Evolutionary conservation across 805 yeast species (phyloP), one percentile per base, ranked within the genome.

Genomic region (Kluyveromyces wickerhamii): DNA sequence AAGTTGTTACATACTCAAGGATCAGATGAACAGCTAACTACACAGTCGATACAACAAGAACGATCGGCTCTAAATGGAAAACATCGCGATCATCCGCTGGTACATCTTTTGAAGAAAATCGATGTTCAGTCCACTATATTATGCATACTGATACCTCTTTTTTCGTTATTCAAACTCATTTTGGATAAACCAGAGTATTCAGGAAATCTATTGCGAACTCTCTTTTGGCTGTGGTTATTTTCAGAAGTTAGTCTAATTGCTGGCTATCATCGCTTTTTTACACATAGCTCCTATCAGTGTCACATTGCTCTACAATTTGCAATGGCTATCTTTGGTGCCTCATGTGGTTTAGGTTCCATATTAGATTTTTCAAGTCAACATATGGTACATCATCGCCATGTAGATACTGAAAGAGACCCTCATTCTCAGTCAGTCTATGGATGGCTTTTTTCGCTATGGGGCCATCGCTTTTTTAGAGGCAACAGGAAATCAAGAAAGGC

Each of bases 321-420:
- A 2, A 42, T 44, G 29, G 50, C 50, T 3, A 35, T 48, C n/a
- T 18, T 49, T 5, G 55, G 54, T 10, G 51, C 49, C 7, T 45
- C 52, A 11, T 43, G 49, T 22, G 55, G 55, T 7, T 32, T 50
- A 10, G 55, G 55, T 1, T 48, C 53, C 8, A 42, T 48, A 22
- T 39, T 47, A 8, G 49, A 50, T 20, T 50, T 50, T 32, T 35
- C 45, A 1, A 40, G 52, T 16, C 50, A 48, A 29, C 97, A 88
- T 63, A 66, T 94, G 40, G 87, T 92, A 4, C 96, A 88, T 62
- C 96, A 88, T 59, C 74, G 89, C 39, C 83, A 72, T 57, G 79
- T 92, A 27, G 95, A 88, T 52, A 80, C 94, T 0, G 94, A 84
- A 40, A 70, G 72, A 48, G 97, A 88, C 57, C 96, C 97, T 1